These are phyloP conservation scores for Chlorociboria aeruginascens DNA, from an alignment of 495 filamentous ascomycete genomes.

Conservation along the genomic window DNA sequence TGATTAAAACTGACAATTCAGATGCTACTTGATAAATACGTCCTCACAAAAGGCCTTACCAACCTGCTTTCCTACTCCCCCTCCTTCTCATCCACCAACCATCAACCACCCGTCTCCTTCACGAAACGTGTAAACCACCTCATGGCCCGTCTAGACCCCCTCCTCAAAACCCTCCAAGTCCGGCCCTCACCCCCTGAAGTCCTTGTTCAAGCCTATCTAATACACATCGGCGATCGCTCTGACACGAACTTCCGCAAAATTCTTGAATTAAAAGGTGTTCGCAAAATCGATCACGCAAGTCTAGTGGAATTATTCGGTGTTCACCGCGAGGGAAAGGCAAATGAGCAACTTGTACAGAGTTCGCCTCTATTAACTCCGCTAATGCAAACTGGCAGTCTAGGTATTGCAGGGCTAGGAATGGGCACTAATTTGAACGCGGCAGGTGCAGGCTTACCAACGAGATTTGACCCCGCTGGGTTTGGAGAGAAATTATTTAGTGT, in stretches of 20 bases:
- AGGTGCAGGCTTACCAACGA: constrained; percentile 28
- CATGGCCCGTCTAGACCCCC: constrained; percentile 77
- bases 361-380: constrained; percentile 52
- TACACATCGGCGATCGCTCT: constrained; percentile 81
- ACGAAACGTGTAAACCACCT: constrained; percentile 77
- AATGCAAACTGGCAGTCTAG: constrained; percentile 26
- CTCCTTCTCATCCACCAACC: constrained; percentile 28
- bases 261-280: constrained; percentile 83
- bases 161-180: constrained; percentile 95
- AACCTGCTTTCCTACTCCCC: constrained; percentile 48
- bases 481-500: constrained; percentile 65
- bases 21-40: constrained; percentile 93
- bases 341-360: constrained; percentile 41
- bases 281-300: constrained; percentile 66
- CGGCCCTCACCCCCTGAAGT: constrained; percentile 83
- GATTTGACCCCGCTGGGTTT: constrained; percentile 66
- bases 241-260: constrained; percentile 95
- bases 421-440: constrained; percentile 25
- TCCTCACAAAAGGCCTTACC: constrained; percentile 71
- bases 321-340: constrained; percentile 36
- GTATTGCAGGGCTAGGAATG: constrained; percentile 20
- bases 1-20: constrained; percentile 14
- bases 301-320: constrained; percentile 84
- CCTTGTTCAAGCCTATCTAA: constrained; percentile 91
- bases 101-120: constrained; percentile 44